A percentile compares a stretch with the other conserved stretches of the same genome.
These are phyloP conservation scores for Trichoderma hamatum DNA, from an alignment of 2,329 filamentous ascomycete genomes.

Conservation along the genomic window DNA sequence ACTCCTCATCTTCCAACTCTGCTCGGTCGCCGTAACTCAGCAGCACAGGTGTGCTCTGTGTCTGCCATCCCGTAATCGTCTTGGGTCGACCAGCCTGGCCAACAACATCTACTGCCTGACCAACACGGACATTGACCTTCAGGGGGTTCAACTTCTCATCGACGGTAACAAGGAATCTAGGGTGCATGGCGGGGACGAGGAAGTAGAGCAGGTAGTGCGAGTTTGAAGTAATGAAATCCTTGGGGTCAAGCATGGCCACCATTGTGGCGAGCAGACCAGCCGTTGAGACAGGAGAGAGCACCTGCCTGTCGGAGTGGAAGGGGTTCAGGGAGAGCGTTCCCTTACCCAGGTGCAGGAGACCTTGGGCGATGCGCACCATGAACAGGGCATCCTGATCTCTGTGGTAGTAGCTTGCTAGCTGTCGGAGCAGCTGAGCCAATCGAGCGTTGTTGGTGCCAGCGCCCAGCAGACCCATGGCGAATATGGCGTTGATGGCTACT, in stretches of 20 bases:
- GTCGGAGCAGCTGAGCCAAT: conserved; percentile 88
- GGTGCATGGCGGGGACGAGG: conserved; percentile 94
- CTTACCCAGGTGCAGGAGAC: conserved; percentile 98
- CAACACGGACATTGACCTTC: conserved; percentile 93
- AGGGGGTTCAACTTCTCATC: conserved; percentile 93
- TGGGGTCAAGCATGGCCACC: conserved; percentile 92
- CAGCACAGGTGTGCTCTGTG: conserved; percentile 96
- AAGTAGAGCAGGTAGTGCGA: conserved; percentile 96
- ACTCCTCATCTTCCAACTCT: conserved; percentile 96
- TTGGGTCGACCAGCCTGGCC: conserved; percentile 96
- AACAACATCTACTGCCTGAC: conserved; percentile 97
- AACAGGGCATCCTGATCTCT: conserved; percentile 94
- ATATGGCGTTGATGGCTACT: conserved; percentile 97
- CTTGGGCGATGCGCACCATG: conserved; percentile 98
- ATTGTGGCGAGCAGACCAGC: conserved; percentile 88
- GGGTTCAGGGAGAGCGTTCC: conserved; percentile 93
- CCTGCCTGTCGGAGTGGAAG: conserved; percentile 98
- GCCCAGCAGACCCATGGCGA: conserved; percentile 96
- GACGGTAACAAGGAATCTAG: conserved; percentile 92
- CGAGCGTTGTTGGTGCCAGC: conserved; percentile 98
- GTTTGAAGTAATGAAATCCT: conserved; percentile 71
- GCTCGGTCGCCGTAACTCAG: conserved; percentile 93
- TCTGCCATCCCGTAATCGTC: conserved; percentile 99
- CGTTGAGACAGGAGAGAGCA: conserved; percentile 87
- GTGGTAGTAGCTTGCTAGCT: conserved; percentile 97